Conservation (phyloP, 352 stramenopile genomes). For the Peronospora farinosa region DNA sequence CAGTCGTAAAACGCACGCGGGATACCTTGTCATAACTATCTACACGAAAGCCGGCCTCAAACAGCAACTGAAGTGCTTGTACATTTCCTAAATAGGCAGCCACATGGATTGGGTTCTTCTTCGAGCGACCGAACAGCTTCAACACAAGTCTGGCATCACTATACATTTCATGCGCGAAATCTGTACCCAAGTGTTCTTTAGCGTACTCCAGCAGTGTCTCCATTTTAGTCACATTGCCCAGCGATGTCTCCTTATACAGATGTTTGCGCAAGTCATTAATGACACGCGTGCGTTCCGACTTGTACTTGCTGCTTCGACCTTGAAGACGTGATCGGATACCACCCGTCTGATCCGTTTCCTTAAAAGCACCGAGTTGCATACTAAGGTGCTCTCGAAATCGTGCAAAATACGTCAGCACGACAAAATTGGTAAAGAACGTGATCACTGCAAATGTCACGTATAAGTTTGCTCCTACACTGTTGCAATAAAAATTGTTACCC, state of each 20-base stretch:
- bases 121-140: slow-evolving; percentile 53
- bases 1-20: slow-evolving; percentile 67
- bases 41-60: slow-evolving; percentile 47
- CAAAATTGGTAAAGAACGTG: slow-evolving; percentile 49
- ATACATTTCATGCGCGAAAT: slow-evolving; percentile 66
- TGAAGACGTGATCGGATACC: slow-evolving; percentile 53
- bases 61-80: slow-evolving; percentile 45
- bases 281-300: slow-evolving; percentile 39
- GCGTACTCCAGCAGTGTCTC: slow-evolving; percentile 45
- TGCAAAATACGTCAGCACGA: slow-evolving; percentile 72
- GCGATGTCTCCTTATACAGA: slow-evolving; percentile 60
- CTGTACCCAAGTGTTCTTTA: slow-evolving; percentile 38
- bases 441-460: slow-evolving; percentile 46
- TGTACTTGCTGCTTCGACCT: slow-evolving; percentile 27
- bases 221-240: slow-evolving; percentile 58
- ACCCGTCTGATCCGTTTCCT: slow-evolving; percentile 77
- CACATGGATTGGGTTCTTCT: slow-evolving; percentile 80
- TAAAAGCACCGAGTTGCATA: slow-evolving; percentile 80
- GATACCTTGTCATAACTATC: slow-evolving; percentile 70
- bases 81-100: slow-evolving; percentile 66
- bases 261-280: slow-evolving; percentile 61
- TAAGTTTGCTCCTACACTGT: slow-evolving; percentile 26
- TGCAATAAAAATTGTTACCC: slow-evolving; percentile 65
- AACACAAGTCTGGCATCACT: slow-evolving; percentile 41
- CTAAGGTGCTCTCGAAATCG: slow-evolving; percentile 82